Evolutionary conservation across 192 early-diverging fungal genomes (phyloP).

Genomic region (Phycomyces blakesleeanus): DNA sequence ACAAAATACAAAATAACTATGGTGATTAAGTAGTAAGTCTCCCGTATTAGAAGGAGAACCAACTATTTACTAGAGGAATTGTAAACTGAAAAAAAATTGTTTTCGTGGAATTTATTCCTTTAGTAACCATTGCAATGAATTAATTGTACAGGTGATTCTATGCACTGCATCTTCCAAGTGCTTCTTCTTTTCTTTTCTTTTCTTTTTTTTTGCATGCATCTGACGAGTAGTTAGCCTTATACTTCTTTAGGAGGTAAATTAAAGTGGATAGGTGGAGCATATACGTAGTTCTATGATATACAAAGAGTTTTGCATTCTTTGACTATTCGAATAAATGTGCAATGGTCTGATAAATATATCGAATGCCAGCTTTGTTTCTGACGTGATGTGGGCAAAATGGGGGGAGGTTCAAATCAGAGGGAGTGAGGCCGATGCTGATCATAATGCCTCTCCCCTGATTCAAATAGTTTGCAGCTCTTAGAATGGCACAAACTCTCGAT

Average conservation of each 20-base stretch:
- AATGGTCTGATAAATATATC: neutral
- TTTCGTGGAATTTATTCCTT: neutral
- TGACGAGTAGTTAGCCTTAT: neutral
- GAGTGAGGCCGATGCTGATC: neutral
- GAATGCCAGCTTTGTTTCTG: neutral
- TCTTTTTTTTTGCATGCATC: slow-evolving; percentile 3
- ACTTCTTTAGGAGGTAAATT: too few species aligned
- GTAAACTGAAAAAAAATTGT: too few species aligned
- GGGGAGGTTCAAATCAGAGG: too few species aligned
- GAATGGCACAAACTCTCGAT: neutral
- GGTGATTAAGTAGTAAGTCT: too few species aligned
- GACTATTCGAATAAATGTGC: too few species aligned
- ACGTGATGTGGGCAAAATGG: neutral
- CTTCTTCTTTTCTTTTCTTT: too few species aligned
- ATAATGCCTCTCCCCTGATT: neutral
- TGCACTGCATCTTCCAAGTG: neutral
- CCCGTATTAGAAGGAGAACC: too few species aligned
- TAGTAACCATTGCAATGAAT: neutral
- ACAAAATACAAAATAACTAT: too few species aligned
- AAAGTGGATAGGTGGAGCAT: too few species aligned
- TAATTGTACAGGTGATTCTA: neutral
- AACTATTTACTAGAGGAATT: too few species aligned
- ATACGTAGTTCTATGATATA: too few species aligned
- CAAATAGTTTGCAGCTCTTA: slow-evolving; percentile 4
- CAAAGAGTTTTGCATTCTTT: too few species aligned